A percentile compares a stretch with the other conserved stretches of the same genome.
These are phyloP conservation scores for Aspergillus pseudoviridinutans DNA, from an alignment of 2,329 filamentous ascomycete species.

Conservation along the genomic window DNA sequence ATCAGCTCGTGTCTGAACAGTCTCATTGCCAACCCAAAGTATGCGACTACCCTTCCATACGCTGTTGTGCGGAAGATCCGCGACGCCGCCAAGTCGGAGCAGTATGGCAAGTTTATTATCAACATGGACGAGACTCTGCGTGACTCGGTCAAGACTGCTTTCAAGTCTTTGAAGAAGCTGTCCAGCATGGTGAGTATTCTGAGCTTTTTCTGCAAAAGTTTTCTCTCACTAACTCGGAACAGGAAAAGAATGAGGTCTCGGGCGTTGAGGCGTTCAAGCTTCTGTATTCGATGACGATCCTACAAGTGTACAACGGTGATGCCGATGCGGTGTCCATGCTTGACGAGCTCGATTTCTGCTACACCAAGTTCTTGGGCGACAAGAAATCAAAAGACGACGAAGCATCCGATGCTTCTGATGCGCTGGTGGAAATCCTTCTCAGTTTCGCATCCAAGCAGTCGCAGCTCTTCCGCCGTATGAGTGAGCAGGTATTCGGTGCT, in stretches of 20 bases:
- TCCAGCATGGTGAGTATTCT: constrained; percentile 32
- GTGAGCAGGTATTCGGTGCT: constrained; percentile 79
- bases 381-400: constrained; percentile 53
- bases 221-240: constrained; percentile 35
- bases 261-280: constrained; percentile 66
- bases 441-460: constrained; percentile 85
- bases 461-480: constrained; percentile 76
- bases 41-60: constrained; percentile 36
- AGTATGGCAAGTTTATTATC: constrained; percentile 43
- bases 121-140: constrained; percentile 45
- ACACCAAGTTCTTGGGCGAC: constrained; percentile 55
- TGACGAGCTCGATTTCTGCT: constrained; percentile 74
- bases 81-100: constrained; percentile 32
- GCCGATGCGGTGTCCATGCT: constrained; percentile 78
- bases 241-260: constrained; percentile 45
- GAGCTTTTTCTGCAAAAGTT: no score
- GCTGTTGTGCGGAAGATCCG: constrained; percentile 39
- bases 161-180: constrained; percentile 37
- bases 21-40: constrained; percentile 42
- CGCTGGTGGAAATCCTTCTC: constrained; percentile 83
- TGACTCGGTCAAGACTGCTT: constrained; percentile 40
- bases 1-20: constrained; percentile 54
- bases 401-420: constrained; percentile 54
- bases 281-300: constrained; percentile 75
- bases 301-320: constrained; percentile 88